A percentile compares a stretch with the other conserved stretches of the same genome.
These are phyloP conservation scores for Cryptococcus sp. DNA, from an alignment of 1,284 basidiomycete genomes.

Conservation along the genomic window DNA sequence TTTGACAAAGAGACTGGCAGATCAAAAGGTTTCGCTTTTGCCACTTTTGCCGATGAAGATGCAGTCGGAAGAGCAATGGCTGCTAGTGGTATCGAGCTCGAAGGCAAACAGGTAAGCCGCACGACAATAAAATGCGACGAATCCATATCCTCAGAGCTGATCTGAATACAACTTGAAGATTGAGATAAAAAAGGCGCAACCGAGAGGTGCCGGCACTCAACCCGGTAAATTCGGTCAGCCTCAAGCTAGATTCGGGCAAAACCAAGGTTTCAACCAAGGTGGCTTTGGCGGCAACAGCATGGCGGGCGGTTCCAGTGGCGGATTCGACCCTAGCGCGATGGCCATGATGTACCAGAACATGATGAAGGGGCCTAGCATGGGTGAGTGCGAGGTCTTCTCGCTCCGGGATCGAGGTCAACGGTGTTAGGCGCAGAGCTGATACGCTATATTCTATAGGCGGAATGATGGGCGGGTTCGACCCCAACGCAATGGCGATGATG, in stretches of 20 bases:
- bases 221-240: constrained; percentile 35
- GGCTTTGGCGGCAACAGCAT: constrained; percentile 52
- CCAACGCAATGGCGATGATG: constrained; percentile 59
- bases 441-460: constrained; percentile 14
- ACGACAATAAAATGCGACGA: background rate
- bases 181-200: constrained; percentile 91
- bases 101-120: constrained; percentile 77
- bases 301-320: constrained; percentile 25
- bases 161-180: constrained; percentile 60
- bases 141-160: background rate
- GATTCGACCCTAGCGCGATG: constrained; percentile 58
- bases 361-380: constrained; percentile 48
- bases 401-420: background rate
- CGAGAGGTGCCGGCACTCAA: constrained; percentile 58
- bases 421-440: background rate
- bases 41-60: constrained; percentile 85
- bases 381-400: constrained; percentile 14
- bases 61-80: constrained; percentile 81
- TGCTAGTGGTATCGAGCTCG: constrained; percentile 81
- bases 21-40: constrained; percentile 97
- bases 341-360: constrained; percentile 59
- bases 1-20: constrained; percentile 93
- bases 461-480: constrained; percentile 53
- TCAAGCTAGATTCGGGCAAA: constrained; percentile 15
- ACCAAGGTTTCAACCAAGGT: constrained; percentile 35